A percentile compares a stretch with the other conserved stretches of the same genome.
Conservation (phyloP, 768 basidiomycete genomes). For the Psilocybe sp. region DNA sequence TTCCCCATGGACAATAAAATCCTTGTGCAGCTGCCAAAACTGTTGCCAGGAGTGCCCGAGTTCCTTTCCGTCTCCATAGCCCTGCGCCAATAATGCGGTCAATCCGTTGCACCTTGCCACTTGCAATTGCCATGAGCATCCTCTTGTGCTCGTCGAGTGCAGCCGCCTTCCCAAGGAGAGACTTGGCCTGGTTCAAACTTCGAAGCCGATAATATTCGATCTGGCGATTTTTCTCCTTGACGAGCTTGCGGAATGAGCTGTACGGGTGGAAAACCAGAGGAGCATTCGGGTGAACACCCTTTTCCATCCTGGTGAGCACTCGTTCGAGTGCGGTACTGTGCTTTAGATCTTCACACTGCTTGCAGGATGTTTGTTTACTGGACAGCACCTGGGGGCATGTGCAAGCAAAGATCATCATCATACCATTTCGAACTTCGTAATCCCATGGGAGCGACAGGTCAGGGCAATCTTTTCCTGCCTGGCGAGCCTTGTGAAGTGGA, state of each 20-base stretch:
- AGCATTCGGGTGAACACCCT: slow-evolving; percentile 1
- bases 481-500: too few species aligned
- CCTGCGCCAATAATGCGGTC: slow-evolving; percentile 17
- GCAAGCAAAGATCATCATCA: slow-evolving; percentile 10
- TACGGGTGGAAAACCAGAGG: background rate
- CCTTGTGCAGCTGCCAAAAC: slow-evolving; percentile 12
- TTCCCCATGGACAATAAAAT: slow-evolving; percentile 20
- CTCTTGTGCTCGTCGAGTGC: slow-evolving; percentile 17
- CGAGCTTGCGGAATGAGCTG: background rate
- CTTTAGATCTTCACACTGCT: background rate
- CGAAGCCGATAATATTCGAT: slow-evolving; percentile 11
- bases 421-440: slow-evolving; percentile 11
- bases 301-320: background rate
- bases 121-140: slow-evolving; percentile 18
- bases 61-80: slow-evolving; percentile 9
- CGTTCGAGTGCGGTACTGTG: slow-evolving; percentile 1
- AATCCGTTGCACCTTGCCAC: slow-evolving; percentile 16
- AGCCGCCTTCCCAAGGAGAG: slow-evolving; percentile 9
- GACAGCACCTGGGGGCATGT: background rate
- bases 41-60: slow-evolving; percentile 5
- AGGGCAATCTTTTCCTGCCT: too few species aligned
- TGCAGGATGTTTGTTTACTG: background rate
- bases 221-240: background rate
- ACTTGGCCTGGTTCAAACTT: slow-evolving; percentile 17
- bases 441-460: slow-evolving; percentile 17